Base-by-base conservation (phyloP, 2,329 filamentous ascomycete species). In the Alternaria solani region DNA sequence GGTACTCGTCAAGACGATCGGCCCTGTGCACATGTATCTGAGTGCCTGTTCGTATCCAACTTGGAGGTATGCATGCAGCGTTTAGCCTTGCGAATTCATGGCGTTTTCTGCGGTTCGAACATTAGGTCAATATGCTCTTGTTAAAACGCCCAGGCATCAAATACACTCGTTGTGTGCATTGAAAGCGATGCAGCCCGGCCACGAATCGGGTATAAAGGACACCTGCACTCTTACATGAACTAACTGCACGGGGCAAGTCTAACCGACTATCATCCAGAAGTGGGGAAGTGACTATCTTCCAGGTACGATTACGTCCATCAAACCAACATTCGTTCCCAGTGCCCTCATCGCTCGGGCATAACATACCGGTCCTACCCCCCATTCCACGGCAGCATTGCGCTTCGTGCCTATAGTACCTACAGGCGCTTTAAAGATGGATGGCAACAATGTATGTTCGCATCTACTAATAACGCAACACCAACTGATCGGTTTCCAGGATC, bases 211-310 rank as follows among this genome's bases (percentile, higher is more conserved):
- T 38, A 36, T 25, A 25, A 30, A 54, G 23, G 16, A 30, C 9
- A 30, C 39, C 42, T 57, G 55, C 39, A 39, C 20, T 32, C 30
- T 20, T 38, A 34, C 30, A 18, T 32, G 32, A 38, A 52, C 65
- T 71, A 68, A 20, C 67, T 60, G 38, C 28, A 57, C 44, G 23
- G 16, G 60, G 66, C 59, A 70, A 39, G 65, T 63, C 46, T 59
- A 70, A 9, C 66, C 64, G 64, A 60, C 53, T 28, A 61, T 52
- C 38, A 57, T 49, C 42, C 39, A 41, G 43, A 65, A 57, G 65
- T 65, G 62, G 65, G 63, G 63, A 62, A 59, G 43, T 41, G 49
- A 42, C 46, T 26, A 51, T 58, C 47, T 41, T n/a, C 44, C 39
- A 16, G 32, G 44, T 38, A 48, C 32, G 42, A 28, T 43, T 57